Evolutionary conservation across 225 moss, liverwort and hornwort genomes (phyloP).

Genomic region (Climacium dendroides): DNA sequence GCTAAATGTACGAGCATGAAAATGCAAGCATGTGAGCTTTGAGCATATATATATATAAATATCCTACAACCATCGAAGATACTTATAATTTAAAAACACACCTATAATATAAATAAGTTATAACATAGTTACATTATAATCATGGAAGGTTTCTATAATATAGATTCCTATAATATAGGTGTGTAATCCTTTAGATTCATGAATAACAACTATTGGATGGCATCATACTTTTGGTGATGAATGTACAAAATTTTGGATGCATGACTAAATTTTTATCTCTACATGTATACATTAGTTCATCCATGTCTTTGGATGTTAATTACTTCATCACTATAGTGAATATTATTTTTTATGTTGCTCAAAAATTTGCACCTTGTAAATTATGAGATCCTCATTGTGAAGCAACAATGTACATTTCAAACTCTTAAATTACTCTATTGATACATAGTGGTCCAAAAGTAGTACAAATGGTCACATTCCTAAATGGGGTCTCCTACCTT

Average conservation of each 20-base stretch:
- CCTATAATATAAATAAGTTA: no score
- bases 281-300: not conserved
- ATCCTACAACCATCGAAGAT: no score
- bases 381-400: not conserved
- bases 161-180: no score
- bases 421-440: not conserved
- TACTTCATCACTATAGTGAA: not conserved
- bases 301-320: not conserved
- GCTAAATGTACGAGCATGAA: no score
- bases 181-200: no score
- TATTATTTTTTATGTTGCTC: fast-evolving
- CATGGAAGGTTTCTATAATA: no score
- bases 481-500: not conserved
- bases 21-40: no score
- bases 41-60: no score
- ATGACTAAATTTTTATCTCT: not conserved
- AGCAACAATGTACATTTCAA: not conserved
- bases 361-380: not conserved
- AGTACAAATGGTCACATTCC: not conserved
- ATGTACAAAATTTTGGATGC: not conserved
- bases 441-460: not conserved
- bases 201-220: no score
- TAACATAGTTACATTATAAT: no score
- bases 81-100: no score
- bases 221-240: not conserved